phyloP scores from a whole-genome alignment of 768 basidiomycete species.

The Amanita pallidorosea region DNA sequence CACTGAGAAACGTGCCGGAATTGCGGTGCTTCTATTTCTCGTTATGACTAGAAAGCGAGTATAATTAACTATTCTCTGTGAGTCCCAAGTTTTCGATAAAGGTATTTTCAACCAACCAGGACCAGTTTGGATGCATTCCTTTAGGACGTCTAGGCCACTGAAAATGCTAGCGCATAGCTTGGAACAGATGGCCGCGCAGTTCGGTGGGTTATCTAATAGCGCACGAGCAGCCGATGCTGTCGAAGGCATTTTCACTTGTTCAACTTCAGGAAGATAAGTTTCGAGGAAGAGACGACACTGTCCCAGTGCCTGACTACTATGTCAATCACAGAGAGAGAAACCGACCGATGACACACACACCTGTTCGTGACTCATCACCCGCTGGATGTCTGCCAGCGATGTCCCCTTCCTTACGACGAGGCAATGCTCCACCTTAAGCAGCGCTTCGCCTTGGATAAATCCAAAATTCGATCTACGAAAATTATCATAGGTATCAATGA shows the following conservation, averaged over 20 bases:
- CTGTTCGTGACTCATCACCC: conserved; percentile 73
- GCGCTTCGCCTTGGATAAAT: conserved; percentile 51
- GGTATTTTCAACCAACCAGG: conserved; percentile 23
- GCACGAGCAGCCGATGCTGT: conserved; percentile 62
- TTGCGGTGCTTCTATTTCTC: not conserved
- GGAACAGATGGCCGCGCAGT: conserved; percentile 70
- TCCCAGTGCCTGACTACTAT: conserved; percentile 49
- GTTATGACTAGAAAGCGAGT: conserved; percentile 62
- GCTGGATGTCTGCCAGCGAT: conserved; percentile 39
- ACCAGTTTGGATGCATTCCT: conserved; percentile 54
- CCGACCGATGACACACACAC: conserved; percentile 33
- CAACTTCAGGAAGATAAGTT: conserved; percentile 38
- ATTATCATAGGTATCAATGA: conserved; percentile 64
- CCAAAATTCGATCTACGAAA: conserved; percentile 36
- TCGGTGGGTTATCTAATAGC: conserved; percentile 27
- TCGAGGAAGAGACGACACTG: conserved; percentile 62
- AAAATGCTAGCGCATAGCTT: conserved; percentile 50
- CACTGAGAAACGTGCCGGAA: not conserved
- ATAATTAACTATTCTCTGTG: conserved; percentile 37
- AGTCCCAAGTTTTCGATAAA: conserved; percentile 4
- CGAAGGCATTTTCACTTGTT: conserved; percentile 49
- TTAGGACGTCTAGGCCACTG: conserved; percentile 48
- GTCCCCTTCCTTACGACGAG: conserved; percentile 54
- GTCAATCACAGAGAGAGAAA: not conserved
- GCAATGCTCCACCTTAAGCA: conserved; percentile 56